These are phyloP conservation scores for Chlamydomonas reinhardtii DNA, from an alignment of 163 green algal species.

Conservation along the genomic window DNA sequence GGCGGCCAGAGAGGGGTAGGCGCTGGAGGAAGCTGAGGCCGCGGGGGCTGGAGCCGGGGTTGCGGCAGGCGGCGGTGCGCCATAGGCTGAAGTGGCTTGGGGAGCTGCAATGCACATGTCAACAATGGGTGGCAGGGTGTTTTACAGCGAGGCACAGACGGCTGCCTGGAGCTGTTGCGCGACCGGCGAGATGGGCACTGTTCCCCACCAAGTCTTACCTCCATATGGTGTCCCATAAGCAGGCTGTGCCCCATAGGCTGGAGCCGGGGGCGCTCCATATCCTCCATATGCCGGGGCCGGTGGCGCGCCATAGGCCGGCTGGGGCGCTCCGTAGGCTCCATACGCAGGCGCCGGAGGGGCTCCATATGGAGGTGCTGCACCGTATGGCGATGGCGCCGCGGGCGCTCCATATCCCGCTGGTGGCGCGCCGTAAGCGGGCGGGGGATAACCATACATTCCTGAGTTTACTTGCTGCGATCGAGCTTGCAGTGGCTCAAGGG, in stretches of 20 bases:
- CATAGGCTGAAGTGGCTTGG: background rate
- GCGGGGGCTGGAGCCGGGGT: background rate
- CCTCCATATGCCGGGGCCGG: background rate
- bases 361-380: background rate
- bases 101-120: background rate
- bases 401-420: too few relatives aligned
- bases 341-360: background rate
- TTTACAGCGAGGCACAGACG: too few relatives aligned
- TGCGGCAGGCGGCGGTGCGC: background rate
- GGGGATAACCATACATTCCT: background rate
- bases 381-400: too few relatives aligned
- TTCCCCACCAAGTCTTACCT: background rate
- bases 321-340: background rate
- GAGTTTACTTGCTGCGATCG: too few relatives aligned
- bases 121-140: too few relatives aligned
- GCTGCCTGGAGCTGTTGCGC: too few relatives aligned
- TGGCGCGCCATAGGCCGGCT: background rate
- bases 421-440: background rate
- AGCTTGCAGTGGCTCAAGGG: too few relatives aligned
- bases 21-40: background rate
- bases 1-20: conserved; percentile 29
- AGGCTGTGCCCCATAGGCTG: background rate
- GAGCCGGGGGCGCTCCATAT: conserved; percentile 19
- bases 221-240: background rate
- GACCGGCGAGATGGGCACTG: too few relatives aligned